These are phyloP conservation scores for Pythium brachiatum DNA, from an alignment of 352 stramenopile genomes.

Conservation along the genomic window DNA sequence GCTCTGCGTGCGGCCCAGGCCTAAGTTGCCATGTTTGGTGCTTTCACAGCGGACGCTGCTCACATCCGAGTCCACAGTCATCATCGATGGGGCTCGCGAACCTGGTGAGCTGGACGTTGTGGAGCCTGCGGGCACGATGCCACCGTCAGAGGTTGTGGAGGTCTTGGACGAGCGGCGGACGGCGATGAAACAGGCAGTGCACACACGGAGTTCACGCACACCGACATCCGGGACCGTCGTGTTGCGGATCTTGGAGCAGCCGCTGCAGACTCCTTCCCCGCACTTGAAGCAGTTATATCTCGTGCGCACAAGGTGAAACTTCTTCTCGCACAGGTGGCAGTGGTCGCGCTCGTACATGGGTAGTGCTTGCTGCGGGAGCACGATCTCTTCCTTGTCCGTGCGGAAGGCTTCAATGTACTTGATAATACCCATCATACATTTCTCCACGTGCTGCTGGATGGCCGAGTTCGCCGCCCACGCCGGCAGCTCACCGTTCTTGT, in stretches of 20 bases:
- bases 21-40: conserved; percentile 5
- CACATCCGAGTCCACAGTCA: conserved; percentile 20
- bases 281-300: conserved; percentile 87
- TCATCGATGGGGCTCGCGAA: conserved; percentile 1
- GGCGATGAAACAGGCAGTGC: conserved; percentile 74
- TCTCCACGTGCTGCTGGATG: conserved; percentile 86
- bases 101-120: conserved; percentile 6
- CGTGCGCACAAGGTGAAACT: conserved; percentile 67
- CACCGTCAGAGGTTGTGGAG: conserved; percentile 18
- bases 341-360: conserved; percentile 68
- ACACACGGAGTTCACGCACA: conserved; percentile 73
- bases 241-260: conserved; percentile 63
- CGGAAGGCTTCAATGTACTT: conserved; percentile 86
- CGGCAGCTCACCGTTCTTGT: conserved; percentile 78
- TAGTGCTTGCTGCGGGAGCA: conserved; percentile 75
- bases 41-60: conserved; percentile 19
- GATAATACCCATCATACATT: conserved; percentile 81
- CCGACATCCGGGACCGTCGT: conserved; percentile 68
- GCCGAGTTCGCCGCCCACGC: conserved; percentile 82
- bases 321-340: conserved; percentile 72
- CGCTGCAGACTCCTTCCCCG: conserved; percentile 75
- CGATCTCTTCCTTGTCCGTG: conserved; percentile 61
- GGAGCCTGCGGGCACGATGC: not conserved
- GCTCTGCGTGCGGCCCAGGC: conserved; percentile 37
- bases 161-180: conserved; percentile 55